Percentiles rank a stretch among this genome's conserved stretches.
Evolutionary conservation across 2,329 filamentous ascomycete species (phyloP).

Genomic region (Lecanicillium sp.): DNA sequence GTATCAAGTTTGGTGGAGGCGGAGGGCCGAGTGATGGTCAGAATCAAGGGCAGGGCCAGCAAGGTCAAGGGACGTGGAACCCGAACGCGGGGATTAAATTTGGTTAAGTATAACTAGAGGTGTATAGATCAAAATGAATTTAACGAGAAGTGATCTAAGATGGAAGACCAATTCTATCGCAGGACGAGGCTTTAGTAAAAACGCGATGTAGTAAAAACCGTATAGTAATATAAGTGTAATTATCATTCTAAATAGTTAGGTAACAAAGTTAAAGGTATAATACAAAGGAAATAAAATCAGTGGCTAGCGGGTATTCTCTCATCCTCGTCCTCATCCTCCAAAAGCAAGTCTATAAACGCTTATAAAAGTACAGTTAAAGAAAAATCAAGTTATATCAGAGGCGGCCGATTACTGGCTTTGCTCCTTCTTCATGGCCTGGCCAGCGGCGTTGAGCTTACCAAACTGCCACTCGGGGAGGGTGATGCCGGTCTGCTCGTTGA

Average conservation of each 20-base stretch:
- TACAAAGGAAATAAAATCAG: not conserved
- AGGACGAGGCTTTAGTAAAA: too few species aligned
- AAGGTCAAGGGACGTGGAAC: constrained; percentile 48
- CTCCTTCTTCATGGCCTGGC: constrained; percentile 24
- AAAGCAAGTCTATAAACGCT: not conserved
- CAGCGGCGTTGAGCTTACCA: constrained; percentile 36
- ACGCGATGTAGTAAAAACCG: too few species aligned
- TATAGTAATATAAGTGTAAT: too few species aligned
- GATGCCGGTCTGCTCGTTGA: constrained; percentile 85
- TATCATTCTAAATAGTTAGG: too few species aligned
- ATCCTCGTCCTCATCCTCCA: not conserved
- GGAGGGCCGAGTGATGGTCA: constrained; percentile 20
- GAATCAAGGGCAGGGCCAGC: constrained; percentile 20
- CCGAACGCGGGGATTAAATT: constrained; percentile 53
- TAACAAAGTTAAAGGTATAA: not conserved
- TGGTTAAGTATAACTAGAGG: too few species aligned
- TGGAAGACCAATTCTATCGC: not conserved
- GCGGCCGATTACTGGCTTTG: constrained; percentile 17
- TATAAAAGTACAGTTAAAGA: not conserved
- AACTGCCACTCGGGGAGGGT: constrained; percentile 72
- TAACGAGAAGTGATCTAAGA: too few species aligned
- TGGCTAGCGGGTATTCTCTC: too few species aligned
- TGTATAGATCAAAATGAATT: too few species aligned
- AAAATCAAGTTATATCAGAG: not conserved
- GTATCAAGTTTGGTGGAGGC: constrained; percentile 60